These are phyloP conservation scores for Silene coronaria DNA, from an alignment of 179 eudicot genomes.

Conservation along the genomic window DNA sequence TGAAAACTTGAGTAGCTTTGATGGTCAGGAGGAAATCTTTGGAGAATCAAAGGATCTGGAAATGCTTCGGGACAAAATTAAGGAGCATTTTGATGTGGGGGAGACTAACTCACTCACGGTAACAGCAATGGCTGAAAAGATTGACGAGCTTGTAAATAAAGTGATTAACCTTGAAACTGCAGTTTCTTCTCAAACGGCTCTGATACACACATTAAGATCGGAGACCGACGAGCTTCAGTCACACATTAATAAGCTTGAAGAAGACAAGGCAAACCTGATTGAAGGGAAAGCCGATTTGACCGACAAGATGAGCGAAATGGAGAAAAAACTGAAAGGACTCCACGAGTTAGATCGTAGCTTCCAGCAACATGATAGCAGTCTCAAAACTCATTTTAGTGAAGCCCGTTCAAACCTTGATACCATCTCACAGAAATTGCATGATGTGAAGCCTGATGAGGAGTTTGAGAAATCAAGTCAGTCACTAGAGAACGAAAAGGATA, in stretches of 20 bases:
- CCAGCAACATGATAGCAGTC: constrained; percentile 36
- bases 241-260: constrained; percentile 62
- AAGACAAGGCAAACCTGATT: constrained; percentile 54
- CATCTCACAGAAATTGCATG: constrained; percentile 41
- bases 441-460: constrained; percentile 53
- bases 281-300: constrained; percentile 40
- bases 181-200: constrained; percentile 71
- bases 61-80: constrained; percentile 36
- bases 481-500: constrained; percentile 7
- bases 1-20: constrained; percentile 16
- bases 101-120: constrained; percentile 41
- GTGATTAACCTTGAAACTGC: constrained; percentile 63
- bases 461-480: constrained; percentile 25
- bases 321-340: constrained; percentile 45
- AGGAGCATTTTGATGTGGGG: constrained; percentile 40
- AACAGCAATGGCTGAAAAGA: constrained; percentile 63
- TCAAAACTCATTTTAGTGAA: constrained; percentile 43
- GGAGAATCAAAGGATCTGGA: constrained; percentile 37
- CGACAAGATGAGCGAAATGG: constrained; percentile 48
- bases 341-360: constrained; percentile 45
- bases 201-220: constrained; percentile 51
- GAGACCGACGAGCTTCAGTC: constrained; percentile 62
- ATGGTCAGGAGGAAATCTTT: constrained; percentile 16
- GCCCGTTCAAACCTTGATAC: constrained; percentile 36
- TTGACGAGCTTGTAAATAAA: constrained; percentile 77